Base-by-base conservation (phyloP, 2,329 filamentous ascomycete genomes). In the Monosporascus sp. region DNA sequence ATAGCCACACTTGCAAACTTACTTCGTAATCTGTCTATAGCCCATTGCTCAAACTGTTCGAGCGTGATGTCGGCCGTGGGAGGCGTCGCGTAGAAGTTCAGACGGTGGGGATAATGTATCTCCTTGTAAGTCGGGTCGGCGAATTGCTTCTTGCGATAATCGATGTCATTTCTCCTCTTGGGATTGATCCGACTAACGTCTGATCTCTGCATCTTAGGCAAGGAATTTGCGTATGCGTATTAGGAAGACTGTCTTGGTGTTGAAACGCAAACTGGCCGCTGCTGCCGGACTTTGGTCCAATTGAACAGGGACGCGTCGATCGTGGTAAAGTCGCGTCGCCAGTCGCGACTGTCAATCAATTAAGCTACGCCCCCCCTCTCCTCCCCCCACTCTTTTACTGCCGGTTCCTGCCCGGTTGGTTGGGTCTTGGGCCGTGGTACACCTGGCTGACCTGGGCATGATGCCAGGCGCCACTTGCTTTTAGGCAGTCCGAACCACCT, bases 1-100 rank as follows among this genome's bases (percentile, higher is more conserved):
- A n/a, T 5, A 8, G 3, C 8, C 6, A 27, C 35, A 4, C 37
- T 6, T 6, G 22, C 2, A 17, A 8, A 51, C 75, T 52, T 75
- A 91, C 91, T 82, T 74, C 91, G 87, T 60, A 99, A 72, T 53
- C 94, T 81, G 65, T 96, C 89, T 65, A 99, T 97, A 11, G 92
- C 94, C 94, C 94, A 99, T 80, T 96, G 91, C 70, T 99, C 94
- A 65, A 99, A 99, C 68, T 99, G 87, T 68, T 99, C 94, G 43
- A 99, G 84, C 0, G 91, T 96, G 63, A 99, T 94, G 67, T 99
- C 94, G 48, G 89, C 88, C 0, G 91, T 97, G 0, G 94, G 94
- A 46, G 94, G 89, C 26, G 87, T 80, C 44, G 84, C 76, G 74
- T 99, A 99, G 72, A 97, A 93, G 77, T 95, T 99, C 65, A 99